phyloP scores from a whole-genome alignment of 805 yeast species.

The Cyberlindnera japonica region DNA sequence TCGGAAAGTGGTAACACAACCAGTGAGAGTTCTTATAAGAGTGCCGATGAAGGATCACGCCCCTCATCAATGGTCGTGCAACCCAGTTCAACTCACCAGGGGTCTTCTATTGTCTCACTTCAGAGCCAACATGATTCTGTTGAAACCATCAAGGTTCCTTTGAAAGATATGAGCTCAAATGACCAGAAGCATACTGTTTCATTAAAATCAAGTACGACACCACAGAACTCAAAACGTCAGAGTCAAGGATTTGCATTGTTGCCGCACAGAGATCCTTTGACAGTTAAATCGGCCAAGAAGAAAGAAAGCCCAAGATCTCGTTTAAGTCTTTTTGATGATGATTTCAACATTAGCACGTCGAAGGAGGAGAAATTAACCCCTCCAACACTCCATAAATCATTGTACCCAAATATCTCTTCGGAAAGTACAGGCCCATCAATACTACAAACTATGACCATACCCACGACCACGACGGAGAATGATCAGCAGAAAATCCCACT shows the following conservation, averaged over 20 bases:
- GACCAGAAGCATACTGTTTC: constrained; percentile 4
- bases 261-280: constrained; percentile 30
- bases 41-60: constrained; percentile 21
- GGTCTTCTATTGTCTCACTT: constrained; percentile 2
- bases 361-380: constrained; percentile 11
- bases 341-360: constrained; percentile 7
- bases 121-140: constrained; percentile 8
- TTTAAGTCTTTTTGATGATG: constrained; percentile 19
- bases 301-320: constrained; percentile 7
- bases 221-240: constrained; percentile 26
- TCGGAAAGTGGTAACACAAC: constrained; percentile 11
- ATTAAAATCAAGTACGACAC: constrained; percentile 17
- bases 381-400: constrained; percentile 9
- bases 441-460: constrained; percentile 4
- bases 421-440: constrained; percentile 12
- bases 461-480: constrained; percentile 7
- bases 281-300: constrained; percentile 27
- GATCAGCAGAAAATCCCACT: constrained; percentile 1
- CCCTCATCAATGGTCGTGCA: constrained; percentile 17
- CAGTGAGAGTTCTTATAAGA: constrained; percentile 21
- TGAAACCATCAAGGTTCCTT: constrained; percentile 20
- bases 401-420: constrained; percentile 21
- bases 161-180: constrained; percentile 18
- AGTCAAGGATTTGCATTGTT: constrained; percentile 31
- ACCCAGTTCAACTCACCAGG: constrained; percentile 8